Evolutionary conservation across 108 stramenopile species (phyloP).

Genomic region (Epithemia pelagica): DNA sequence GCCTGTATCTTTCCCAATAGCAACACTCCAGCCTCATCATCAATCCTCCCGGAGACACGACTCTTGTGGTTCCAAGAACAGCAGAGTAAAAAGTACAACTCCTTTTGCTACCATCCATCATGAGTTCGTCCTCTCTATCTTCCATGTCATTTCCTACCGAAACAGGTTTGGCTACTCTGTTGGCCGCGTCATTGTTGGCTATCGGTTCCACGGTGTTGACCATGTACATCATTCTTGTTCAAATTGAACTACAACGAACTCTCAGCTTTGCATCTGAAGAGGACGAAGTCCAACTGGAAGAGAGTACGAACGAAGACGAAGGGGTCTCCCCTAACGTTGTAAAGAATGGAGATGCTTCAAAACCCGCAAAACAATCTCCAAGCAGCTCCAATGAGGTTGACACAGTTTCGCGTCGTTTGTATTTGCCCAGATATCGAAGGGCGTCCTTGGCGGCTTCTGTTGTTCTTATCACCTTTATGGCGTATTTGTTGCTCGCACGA

Average conservation of each 20-base stretch:
- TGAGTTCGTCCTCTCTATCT: not conserved
- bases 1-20: no score
- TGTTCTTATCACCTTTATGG: not conserved
- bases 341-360: no score
- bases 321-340: not conserved
- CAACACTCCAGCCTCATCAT: no score
- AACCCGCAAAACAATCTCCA: not conserved
- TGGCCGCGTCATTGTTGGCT: not conserved
- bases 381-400: not conserved
- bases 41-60: no score
- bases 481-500: slow-evolving; percentile 32
- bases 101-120: no score
- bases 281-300: not conserved
- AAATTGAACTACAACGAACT: not conserved
- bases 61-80: no score
- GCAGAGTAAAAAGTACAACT: no score
- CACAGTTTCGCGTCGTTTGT: not conserved
- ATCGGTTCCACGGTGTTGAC: not conserved
- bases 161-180: not conserved
- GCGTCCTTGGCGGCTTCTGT: not conserved
- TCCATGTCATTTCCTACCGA: not conserved
- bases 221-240: not conserved
- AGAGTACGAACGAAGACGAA: not conserved
- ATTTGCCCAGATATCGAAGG: not conserved
- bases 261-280: not conserved